phyloP scores from a whole-genome alignment of 2,329 filamentous ascomycete genomes.

The Beauveria rudraprayagi region DNA sequence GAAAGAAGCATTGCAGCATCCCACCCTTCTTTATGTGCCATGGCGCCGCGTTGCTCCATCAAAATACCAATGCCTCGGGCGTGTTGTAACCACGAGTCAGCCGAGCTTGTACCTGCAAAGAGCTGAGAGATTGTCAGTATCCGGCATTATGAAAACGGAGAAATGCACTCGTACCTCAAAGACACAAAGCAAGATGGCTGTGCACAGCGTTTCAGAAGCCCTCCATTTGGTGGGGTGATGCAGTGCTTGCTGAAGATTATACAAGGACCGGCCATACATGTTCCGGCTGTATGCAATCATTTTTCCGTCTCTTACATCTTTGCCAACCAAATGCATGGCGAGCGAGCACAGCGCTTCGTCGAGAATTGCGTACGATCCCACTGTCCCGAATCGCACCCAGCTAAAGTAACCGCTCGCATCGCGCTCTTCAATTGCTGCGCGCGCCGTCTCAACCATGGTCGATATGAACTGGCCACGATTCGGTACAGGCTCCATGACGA shows the following conservation, averaged over 20 bases:
- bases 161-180: constrained; percentile 27
- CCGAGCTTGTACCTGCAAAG: constrained; percentile 32
- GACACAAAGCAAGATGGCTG: constrained; percentile 32
- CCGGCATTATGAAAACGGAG: neutral
- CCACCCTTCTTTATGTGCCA: constrained; percentile 26
- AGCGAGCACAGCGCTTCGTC: constrained; percentile 32
- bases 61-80: constrained; percentile 30
- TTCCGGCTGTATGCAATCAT: constrained; percentile 27
- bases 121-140: constrained; percentile 20
- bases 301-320: constrained; percentile 22
- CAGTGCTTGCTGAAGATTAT: constrained; percentile 27
- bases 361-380: constrained; percentile 27
- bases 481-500: constrained; percentile 12
- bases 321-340: constrained; percentile 30
- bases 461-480: constrained; percentile 24
- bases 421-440: constrained; percentile 14
- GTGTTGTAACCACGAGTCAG: constrained; percentile 32
- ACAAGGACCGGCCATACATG: constrained; percentile 30
- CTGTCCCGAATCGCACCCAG: constrained; percentile 20
- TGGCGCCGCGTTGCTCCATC: constrained; percentile 31
- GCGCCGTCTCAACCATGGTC: constrained; percentile 22
- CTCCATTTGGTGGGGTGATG: constrained; percentile 31
- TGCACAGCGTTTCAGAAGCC: constrained; percentile 32
- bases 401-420: constrained; percentile 19
- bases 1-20: constrained; percentile 31